Evolutionary conservation across 2,329 filamentous ascomycete genomes (phyloP).

Genomic region (Fusarium sp.): DNA sequence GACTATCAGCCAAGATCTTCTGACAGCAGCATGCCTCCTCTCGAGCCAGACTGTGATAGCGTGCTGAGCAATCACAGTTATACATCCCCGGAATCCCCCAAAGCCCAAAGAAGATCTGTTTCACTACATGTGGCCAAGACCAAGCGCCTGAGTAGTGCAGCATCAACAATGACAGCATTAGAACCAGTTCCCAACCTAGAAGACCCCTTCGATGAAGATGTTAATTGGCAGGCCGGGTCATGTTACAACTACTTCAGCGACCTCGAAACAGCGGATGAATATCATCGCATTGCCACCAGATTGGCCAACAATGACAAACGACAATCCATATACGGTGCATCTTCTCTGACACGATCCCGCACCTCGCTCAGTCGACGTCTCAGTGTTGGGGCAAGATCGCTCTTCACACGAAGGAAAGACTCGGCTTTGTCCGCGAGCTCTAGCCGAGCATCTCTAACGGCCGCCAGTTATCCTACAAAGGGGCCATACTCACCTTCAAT

Average conservation of each 20-base stretch:
- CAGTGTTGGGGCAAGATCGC: slow-evolving; percentile 40
- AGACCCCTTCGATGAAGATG: slow-evolving; percentile 25
- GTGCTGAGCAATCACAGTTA: slow-evolving; percentile 38
- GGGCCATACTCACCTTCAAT: slow-evolving; percentile 24
- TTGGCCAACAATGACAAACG: slow-evolving; percentile 43
- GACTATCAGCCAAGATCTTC: slow-evolving; percentile 31
- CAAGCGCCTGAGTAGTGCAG: slow-evolving; percentile 21
- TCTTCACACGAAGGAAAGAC: slow-evolving; percentile 43
- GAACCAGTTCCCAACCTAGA: slow-evolving; percentile 8
- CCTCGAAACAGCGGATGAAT: slow-evolving; percentile 46
- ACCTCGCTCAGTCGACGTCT: slow-evolving; percentile 37
- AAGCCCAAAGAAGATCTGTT: slow-evolving; percentile 7
- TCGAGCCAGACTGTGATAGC: slow-evolving; percentile 41
- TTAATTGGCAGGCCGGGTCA: slow-evolving; percentile 21
- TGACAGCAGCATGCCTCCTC: slow-evolving; percentile 34
- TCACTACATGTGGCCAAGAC: slow-evolving; percentile 28
- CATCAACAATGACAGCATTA: slow-evolving; percentile 3
- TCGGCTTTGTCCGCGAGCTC: slow-evolving; percentile 23
- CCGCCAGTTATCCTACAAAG: slow-evolving; percentile 26
- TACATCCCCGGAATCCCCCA: slow-evolving; percentile 29
- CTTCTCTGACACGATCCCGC: slow-evolving; percentile 23
- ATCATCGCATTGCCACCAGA: slow-evolving; percentile 48
- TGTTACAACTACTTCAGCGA: slow-evolving; percentile 45
- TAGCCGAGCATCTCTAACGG: slow-evolving; percentile 18
- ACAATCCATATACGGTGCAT: slow-evolving; percentile 24